phyloP scores from a whole-genome alignment of 2,329 filamentous ascomycete species.

The Xylaria sp. region DNA sequence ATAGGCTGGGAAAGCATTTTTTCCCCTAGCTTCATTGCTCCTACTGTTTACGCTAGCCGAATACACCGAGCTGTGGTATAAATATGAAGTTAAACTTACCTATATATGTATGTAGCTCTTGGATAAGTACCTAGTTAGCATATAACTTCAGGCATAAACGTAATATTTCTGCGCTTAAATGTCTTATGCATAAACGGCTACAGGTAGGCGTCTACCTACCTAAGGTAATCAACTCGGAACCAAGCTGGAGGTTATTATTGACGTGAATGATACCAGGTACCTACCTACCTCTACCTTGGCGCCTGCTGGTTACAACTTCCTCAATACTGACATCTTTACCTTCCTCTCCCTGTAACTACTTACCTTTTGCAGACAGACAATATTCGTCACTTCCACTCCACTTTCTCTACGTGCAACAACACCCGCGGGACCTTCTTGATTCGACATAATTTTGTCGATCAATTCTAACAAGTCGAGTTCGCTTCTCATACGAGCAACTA shows the following conservation, averaged over 20 bases:
- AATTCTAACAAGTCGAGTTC: neutral
- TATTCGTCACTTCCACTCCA: neutral
- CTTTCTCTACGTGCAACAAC: neutral
- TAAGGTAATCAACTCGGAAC: too few relatives aligned
- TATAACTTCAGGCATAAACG: neutral
- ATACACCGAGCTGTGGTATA: neutral
- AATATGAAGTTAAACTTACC: too few relatives aligned
- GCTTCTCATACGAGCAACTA: neutral
- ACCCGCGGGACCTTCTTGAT: neutral
- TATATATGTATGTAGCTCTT: too few relatives aligned
- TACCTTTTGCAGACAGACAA: neutral
- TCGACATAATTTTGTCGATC: neutral
- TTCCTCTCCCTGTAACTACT: neutral
- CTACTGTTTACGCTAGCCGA: neutral
- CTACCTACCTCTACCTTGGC: neutral
- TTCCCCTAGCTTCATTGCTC: too few relatives aligned
- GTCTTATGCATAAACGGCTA: neutral
- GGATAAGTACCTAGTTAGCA: too few relatives aligned
- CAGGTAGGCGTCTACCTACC: too few relatives aligned
- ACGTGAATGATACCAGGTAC: too few relatives aligned
- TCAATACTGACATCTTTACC: neutral
- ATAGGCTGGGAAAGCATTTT: neutral
- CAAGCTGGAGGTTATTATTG: too few relatives aligned
- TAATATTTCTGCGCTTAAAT: neutral
- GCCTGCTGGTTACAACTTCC: slow-evolving; percentile 9